Percentiles rank a stretch among this genome's conserved stretches.
phyloP scores from a whole-genome alignment of 208 protist species.

The Hexamita inflata region DNA sequence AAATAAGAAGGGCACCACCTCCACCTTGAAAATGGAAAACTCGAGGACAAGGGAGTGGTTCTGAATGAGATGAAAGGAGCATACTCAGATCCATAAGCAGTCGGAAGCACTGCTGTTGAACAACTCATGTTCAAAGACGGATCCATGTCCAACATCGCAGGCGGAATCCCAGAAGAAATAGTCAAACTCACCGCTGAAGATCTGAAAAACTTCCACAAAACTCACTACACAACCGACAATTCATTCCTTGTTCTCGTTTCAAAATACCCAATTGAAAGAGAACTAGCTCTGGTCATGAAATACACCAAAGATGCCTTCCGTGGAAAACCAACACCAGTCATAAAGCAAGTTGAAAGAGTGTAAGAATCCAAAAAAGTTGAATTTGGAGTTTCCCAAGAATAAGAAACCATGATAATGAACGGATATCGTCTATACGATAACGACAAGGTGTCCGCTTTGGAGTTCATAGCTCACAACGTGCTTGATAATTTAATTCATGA shows the following conservation, averaged over 20 bases:
- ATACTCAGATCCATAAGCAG: conserved; percentile 25
- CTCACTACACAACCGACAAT: not conserved
- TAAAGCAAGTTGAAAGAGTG: no score
- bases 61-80: conserved; percentile 49
- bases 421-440: not conserved
- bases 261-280: no score
- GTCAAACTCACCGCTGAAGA: not conserved
- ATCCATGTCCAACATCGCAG: not conserved
- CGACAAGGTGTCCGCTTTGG: not conserved
- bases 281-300: no score
- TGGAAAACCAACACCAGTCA: no score
- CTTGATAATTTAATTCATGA: not conserved
- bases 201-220: not conserved
- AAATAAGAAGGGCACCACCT: conserved; percentile 42
- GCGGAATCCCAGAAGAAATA: not conserved
- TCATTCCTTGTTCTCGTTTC: no score
- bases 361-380: no score
- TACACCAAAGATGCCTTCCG: no score
- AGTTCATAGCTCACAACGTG: not conserved
- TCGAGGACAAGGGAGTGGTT: conserved; percentile 37
- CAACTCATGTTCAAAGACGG: not conserved
- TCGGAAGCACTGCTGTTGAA: not conserved
- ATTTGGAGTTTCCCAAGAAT: no score
- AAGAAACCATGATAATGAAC: no score
- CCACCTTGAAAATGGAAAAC: conserved; percentile 22